Evolutionary conservation across 345 rosid genomes (phyloP).

Genomic region (Bruguiera sexangula): DNA sequence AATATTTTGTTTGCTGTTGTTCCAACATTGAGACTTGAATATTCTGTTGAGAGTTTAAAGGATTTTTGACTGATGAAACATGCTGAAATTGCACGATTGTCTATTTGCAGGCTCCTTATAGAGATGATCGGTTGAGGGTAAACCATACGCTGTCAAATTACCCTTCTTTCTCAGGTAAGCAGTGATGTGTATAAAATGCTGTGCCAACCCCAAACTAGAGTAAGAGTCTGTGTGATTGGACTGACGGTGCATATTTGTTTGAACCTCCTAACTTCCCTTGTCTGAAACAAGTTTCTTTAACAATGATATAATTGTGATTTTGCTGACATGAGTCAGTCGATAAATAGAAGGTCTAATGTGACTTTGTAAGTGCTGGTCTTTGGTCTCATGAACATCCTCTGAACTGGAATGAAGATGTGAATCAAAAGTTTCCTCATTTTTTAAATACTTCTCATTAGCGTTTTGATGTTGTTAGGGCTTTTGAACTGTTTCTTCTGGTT

Average conservation of each 20-base stretch:
- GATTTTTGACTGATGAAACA: neutral
- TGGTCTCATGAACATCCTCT: neutral
- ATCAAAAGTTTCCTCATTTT: no score
- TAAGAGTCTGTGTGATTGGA: neutral
- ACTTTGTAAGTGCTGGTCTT: neutral
- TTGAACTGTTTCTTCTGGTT: neutral
- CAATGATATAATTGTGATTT: neutral
- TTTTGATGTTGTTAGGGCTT: neutral
- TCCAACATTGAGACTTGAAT: neutral
- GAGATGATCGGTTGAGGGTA: constrained; percentile 58
- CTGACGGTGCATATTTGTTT: neutral
- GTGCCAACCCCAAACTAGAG: neutral
- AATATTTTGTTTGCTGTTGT: constrained; percentile 8
- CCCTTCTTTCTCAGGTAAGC: constrained; percentile 64
- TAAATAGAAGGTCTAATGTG: neutral
- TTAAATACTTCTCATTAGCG: neutral
- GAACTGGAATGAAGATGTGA: neutral
- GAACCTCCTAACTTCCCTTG: neutral
- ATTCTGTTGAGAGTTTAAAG: constrained; percentile 3
- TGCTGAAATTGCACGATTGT: constrained; percentile 2
- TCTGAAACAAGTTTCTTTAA: neutral
- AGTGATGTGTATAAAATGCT: neutral
- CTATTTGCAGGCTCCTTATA: constrained; percentile 53
- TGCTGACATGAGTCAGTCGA: neutral
- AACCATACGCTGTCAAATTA: constrained; percentile 46